Evolutionary conservation across 257 asterid genomes (phyloP).

Genomic region (Primulina eburnea): DNA sequence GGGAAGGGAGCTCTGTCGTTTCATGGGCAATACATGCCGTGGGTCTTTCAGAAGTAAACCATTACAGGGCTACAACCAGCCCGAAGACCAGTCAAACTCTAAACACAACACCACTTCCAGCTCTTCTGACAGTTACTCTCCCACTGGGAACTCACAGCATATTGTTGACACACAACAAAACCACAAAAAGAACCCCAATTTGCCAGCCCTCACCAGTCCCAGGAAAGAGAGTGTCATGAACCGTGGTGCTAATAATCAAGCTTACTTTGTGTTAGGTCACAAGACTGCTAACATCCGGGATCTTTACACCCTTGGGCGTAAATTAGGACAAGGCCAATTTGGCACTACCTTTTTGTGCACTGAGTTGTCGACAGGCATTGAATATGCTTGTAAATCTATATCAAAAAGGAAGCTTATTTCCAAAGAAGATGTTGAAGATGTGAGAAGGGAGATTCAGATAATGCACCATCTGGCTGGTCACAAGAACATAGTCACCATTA

Average conservation of each 20-base stretch:
- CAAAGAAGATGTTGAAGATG: constrained; percentile 85
- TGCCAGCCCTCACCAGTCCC: constrained; percentile 38
- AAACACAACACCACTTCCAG: constrained; percentile 38
- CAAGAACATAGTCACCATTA: constrained; percentile 75
- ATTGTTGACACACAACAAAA: constrained; percentile 27
- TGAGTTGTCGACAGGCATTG: constrained; percentile 50
- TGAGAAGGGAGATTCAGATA: constrained; percentile 92
- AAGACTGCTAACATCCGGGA: constrained; percentile 75
- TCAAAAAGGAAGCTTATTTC: constrained; percentile 84
- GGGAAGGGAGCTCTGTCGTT: constrained; percentile 43
- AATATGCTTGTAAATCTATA: constrained; percentile 87
- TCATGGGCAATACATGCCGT: constrained; percentile 99
- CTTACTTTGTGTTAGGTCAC: constrained; percentile 71
- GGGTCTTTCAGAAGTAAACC: constrained; percentile 73
- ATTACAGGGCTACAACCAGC: constrained; percentile 54
- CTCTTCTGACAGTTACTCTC: constrained; percentile 42
- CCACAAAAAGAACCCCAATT: constrained; percentile 31
- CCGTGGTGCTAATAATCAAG: constrained; percentile 51
- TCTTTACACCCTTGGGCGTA: constrained; percentile 71
- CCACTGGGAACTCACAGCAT: constrained; percentile 38
- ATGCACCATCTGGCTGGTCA: constrained; percentile 97
- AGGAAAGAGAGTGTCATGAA: constrained; percentile 56
- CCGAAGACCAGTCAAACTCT: constrained; percentile 50
- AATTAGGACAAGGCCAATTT: constrained; percentile 87
- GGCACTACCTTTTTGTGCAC: constrained; percentile 83